Evolutionary conservation across 345 rosid genomes (phyloP).

Genomic region (Ailanthus altissimus): DNA sequence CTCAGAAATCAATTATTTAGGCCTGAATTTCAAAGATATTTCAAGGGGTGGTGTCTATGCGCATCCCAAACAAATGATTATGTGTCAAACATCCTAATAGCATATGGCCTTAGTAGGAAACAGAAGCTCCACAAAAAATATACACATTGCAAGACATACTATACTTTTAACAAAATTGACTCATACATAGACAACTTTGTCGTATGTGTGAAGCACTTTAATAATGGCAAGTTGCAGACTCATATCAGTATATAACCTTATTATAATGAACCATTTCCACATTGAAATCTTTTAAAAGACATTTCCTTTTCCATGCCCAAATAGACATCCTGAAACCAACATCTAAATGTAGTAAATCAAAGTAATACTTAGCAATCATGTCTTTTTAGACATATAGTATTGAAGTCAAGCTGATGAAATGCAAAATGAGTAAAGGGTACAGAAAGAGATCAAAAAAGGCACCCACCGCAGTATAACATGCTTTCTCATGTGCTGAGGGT

Average conservation of each 20-base stretch:
- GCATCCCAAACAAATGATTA: neutral
- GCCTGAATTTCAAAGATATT: neutral
- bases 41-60: neutral
- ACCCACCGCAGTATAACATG: constrained; percentile 85
- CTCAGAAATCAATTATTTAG: neutral
- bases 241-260: too few relatives aligned
- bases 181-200: neutral
- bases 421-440: neutral
- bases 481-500: constrained; percentile 86
- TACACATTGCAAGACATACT: neutral
- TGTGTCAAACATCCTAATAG: neutral
- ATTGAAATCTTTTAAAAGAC: neutral
- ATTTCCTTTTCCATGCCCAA: neutral
- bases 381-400: neutral
- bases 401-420: neutral
- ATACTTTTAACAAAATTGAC: neutral
- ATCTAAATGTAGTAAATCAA: neutral
- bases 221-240: neutral
- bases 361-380: neutral
- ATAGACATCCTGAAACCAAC: neutral
- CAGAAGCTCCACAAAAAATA: neutral
- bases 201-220: neutral
- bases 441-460: constrained; percentile 17
- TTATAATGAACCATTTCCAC: too few relatives aligned
- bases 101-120: neutral